Conservation (phyloP, 805 yeast genomes). For the Groenewaldozyma tartarivorans region DNA sequence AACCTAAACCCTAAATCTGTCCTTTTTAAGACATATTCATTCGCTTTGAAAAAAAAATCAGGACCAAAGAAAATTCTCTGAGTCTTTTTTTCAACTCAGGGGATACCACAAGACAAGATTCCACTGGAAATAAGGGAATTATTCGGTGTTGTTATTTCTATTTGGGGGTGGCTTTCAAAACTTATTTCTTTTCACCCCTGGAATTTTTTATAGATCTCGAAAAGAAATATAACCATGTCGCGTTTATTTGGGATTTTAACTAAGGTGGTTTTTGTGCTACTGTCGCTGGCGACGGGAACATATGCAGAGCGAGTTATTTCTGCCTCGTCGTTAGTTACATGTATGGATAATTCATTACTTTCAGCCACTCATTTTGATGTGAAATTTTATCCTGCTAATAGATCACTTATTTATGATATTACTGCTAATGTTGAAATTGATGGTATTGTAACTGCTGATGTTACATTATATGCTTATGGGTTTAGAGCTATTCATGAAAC, state of each 20-base stretch:
- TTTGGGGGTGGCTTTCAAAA: background rate
- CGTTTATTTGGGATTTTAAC: no score
- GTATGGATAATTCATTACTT: constrained; percentile 68
- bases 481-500: constrained; percentile 50
- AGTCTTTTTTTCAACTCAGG: no score
- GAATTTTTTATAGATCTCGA: background rate
- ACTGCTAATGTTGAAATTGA: constrained; percentile 60
- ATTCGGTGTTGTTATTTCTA: background rate
- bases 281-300: background rate
- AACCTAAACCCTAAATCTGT: no score
- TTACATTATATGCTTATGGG: constrained; percentile 80
- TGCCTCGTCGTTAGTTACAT: constrained; percentile 77
- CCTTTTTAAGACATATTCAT: no score
- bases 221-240: background rate
- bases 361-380: constrained; percentile 70
- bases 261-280: background rate
- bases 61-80: no score
- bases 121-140: no score
- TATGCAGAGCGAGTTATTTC: constrained; percentile 29
- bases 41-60: no score
- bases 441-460: constrained; percentile 57
- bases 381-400: constrained; percentile 60
- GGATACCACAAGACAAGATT: no score
- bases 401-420: constrained; percentile 58
- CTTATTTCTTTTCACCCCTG: background rate